These are phyloP conservation scores for Cenococcum geophilum DNA, from an alignment of 495 filamentous ascomycete genomes.

Conservation along the genomic window DNA sequence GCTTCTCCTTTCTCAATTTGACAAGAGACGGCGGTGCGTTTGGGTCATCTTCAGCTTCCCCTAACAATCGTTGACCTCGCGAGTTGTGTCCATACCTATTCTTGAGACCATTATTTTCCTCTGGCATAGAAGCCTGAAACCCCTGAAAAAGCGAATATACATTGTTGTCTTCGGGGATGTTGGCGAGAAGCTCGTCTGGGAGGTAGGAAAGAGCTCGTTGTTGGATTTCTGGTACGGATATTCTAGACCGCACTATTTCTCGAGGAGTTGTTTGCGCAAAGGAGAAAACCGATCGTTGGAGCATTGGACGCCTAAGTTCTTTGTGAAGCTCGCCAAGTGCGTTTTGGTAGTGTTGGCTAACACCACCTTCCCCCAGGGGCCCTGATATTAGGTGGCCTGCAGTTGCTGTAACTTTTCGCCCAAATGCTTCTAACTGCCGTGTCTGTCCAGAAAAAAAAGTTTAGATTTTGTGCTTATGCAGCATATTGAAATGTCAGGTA, in stretches of 20 bases:
- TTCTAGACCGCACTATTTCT: conserved; percentile 84
- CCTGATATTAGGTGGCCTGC: conserved; percentile 76
- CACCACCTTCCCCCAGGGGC: conserved; percentile 46
- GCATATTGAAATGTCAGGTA: not conserved
- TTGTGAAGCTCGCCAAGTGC: conserved; percentile 87
- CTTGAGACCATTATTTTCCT: conserved; percentile 59
- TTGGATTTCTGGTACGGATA: conserved; percentile 89
- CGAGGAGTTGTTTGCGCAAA: conserved; percentile 82
- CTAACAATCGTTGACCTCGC: conserved; percentile 67
- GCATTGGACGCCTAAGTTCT: conserved; percentile 70
- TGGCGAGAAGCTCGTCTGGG: conserved; percentile 79
- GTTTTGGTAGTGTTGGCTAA: conserved; percentile 65
- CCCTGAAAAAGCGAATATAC: conserved; percentile 92
- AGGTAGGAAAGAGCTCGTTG: conserved; percentile 85
- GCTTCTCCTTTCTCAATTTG: conserved; percentile 70
- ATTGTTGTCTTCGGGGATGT: conserved; percentile 80
- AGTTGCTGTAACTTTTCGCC: conserved; percentile 89
- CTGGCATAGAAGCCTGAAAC: conserved; percentile 84
- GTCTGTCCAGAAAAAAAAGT: conserved; percentile 47
- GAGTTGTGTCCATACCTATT: conserved; percentile 60
- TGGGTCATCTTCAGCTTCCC: conserved; percentile 48
- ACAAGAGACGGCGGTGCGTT: conserved; percentile 58
- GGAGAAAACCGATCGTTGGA: conserved; percentile 85
- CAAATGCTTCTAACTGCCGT: conserved; percentile 84
- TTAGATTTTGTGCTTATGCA: not conserved